Evolutionary conservation across 1,139 yeast genomes (phyloP).

Genomic region (Scheffersomyces parashehatae): DNA sequence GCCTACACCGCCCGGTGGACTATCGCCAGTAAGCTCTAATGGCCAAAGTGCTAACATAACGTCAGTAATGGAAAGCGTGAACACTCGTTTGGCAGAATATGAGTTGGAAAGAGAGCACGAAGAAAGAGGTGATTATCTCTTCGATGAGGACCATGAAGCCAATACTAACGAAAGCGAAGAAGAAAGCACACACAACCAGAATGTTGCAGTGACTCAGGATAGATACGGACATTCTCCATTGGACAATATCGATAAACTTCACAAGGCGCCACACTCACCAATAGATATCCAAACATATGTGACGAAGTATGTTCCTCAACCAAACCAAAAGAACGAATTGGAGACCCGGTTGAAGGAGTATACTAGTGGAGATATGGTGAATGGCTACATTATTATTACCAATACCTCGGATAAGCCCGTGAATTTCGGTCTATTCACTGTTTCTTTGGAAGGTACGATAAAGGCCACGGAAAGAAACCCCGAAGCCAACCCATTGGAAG

Average conservation of each 20-base stretch:
- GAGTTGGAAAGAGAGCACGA: conserved; percentile 12
- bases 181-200: conserved; percentile 15
- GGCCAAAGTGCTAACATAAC: conserved; percentile 5
- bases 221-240: conserved; percentile 45
- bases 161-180: conserved; percentile 10
- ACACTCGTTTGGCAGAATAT: conserved; percentile 17
- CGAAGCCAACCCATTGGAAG: conserved; percentile 13
- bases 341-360: conserved; percentile 49
- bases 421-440: conserved; percentile 47
- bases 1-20: conserved; percentile 23
- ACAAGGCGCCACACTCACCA: conserved; percentile 36
- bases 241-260: conserved; percentile 45
- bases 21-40: conserved; percentile 16
- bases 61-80: conserved; percentile 15
- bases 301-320: conserved; percentile 42
- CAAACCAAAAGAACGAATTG: conserved; percentile 32
- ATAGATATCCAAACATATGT: conserved; percentile 45
- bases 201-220: conserved; percentile 23
- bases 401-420: conserved; percentile 41
- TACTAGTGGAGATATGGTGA: conserved; percentile 32
- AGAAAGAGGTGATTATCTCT: conserved; percentile 20
- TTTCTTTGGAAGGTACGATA: conserved; percentile 48
- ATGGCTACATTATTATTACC: conserved; percentile 30
- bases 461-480: conserved; percentile 33
- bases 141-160: conserved; percentile 17